These are phyloP conservation scores for Novakomyces olei DNA, from an alignment of 805 yeast species.

Conservation along the genomic window DNA sequence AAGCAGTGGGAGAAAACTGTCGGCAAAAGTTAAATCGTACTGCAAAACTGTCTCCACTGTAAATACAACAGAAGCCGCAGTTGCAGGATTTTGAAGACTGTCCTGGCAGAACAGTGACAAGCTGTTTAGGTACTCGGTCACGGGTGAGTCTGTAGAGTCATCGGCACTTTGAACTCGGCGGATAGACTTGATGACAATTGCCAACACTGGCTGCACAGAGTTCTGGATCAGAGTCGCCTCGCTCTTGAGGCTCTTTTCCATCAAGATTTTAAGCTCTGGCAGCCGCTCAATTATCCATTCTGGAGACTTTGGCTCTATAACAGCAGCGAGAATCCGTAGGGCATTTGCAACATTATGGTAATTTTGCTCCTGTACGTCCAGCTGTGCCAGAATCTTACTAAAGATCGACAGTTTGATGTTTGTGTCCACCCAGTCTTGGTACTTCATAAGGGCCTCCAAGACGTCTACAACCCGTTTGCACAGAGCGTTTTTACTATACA, in stretches of 20 bases:
- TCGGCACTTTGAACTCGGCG: too few relatives aligned
- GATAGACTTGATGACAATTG: too few relatives aligned
- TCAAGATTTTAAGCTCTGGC: conserved; percentile 41
- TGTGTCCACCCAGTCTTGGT: conserved; percentile 69
- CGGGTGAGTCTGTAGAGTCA: too few relatives aligned
- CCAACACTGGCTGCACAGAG: too few relatives aligned
- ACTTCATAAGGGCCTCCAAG: conserved; percentile 46
- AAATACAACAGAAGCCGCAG: too few relatives aligned
- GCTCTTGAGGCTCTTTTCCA: conserved; percentile 62
- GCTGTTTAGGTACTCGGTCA: too few relatives aligned
- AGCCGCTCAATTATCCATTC: conserved; percentile 63
- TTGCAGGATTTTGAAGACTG: too few relatives aligned
- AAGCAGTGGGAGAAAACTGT: too few relatives aligned
- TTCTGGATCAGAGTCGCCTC: conserved; percentile 76
- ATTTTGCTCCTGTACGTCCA: conserved; percentile 40
- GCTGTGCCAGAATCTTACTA: conserved; percentile 62
- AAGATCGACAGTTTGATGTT: conserved; percentile 70
- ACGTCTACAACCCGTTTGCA: conserved; percentile 68
- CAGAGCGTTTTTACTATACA: conserved; percentile 62
- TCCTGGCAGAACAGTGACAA: too few relatives aligned
- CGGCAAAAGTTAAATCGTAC: too few relatives aligned
- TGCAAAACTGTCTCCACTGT: too few relatives aligned
- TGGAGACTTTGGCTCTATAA: conserved; percentile 51
- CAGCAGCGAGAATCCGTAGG: conserved; percentile 65
- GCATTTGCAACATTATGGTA: conserved; percentile 69